Percentiles rank a stretch among this genome's conserved stretches.
These are phyloP conservation scores for Penstemon eatonii DNA, from an alignment of 257 asterid genomes.

Conservation along the genomic window DNA sequence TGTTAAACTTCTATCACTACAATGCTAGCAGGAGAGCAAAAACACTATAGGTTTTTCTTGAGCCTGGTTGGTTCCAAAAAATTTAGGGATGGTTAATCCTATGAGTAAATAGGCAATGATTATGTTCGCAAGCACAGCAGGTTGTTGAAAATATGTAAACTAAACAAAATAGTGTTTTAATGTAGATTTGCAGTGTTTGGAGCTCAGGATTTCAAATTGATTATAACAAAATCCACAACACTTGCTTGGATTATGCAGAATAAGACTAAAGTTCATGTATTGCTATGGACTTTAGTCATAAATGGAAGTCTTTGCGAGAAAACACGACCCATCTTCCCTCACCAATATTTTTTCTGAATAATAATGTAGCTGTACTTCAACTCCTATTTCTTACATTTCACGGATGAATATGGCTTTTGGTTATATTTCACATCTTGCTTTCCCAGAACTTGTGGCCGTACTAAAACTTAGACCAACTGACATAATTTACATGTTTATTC, in stretches of 20 bases:
- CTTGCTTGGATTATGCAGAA: too few relatives aligned
- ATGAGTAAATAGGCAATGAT: too few relatives aligned
- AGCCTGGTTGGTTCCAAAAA: not conserved
- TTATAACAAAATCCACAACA: too few relatives aligned
- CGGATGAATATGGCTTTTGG: too few relatives aligned
- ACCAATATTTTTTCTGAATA: not conserved
- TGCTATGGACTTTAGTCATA: not conserved
- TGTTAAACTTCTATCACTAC: slow-evolving; percentile 13
- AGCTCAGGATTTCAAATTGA: too few relatives aligned
- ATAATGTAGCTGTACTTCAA: not conserved
- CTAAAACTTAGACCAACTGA: slow-evolving; percentile 19
- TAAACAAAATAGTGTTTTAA: too few relatives aligned
- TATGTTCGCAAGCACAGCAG: too few relatives aligned
- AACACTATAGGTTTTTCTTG: not conserved
- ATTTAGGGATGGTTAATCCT: too few relatives aligned
- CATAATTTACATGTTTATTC: slow-evolving; percentile 14
- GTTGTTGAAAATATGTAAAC: too few relatives aligned
- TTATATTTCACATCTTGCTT: slow-evolving; percentile 1
- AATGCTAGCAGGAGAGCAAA: not conserved
- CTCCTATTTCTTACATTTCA: not conserved
- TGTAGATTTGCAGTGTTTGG: too few relatives aligned
- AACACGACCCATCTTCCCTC: slow-evolving; percentile 12
- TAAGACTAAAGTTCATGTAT: slow-evolving; percentile 12
- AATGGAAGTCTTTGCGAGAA: slow-evolving; percentile 22
- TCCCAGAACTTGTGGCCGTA: not conserved